Base-by-base conservation (phyloP, 148 eudicot genomes). In the Silene latifolia region DNA sequence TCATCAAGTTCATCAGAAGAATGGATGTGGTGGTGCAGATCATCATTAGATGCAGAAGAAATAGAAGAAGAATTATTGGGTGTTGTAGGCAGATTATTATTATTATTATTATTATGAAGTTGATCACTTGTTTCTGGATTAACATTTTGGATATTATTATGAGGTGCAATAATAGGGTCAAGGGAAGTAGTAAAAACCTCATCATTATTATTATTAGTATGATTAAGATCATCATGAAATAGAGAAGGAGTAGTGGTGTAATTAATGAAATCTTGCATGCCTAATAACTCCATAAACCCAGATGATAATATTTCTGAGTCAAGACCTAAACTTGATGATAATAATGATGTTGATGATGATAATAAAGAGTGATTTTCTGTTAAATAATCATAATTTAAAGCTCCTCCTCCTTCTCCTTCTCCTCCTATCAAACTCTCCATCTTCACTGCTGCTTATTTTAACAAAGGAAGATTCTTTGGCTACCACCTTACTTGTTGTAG, bases 251-350 rank as follows among this genome's bases (percentile, higher is more conserved):
- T 63, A 58, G 70, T 63, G n/a, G 56, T 51, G 56, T 51, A 3
- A 51, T 75, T 71, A 19, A 80, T 75, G 58, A 74, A 72, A 62
- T 86, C 88, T 47, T 84, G 87, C 81, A 85, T 39, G 68, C 88
- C 88, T 66, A 92, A 67, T 29, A 90, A 80, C 81, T 90, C 98
- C 98, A 87, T 87, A 74, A 93, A 93, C 73, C 96, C 91, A 29
- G 53, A 23, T 20, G 71, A 51, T 12, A 65, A 42, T 46, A 66
- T 39, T 39, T 39, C 8, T 6, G 44, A 7, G 44, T 39, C 8
- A 35, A 67, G 48, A 27, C 25, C 73, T 20, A 68, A 53, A 35
- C 25, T 32, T 56, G 80, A 53, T 53, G 75, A 35, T 11, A 66
- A 18, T 44, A 63, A 2, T 4, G 67, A 4, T 72, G 72, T 11